Conservation (phyloP, 2,329 filamentous ascomycete species). For the Nemania serpens region DNA sequence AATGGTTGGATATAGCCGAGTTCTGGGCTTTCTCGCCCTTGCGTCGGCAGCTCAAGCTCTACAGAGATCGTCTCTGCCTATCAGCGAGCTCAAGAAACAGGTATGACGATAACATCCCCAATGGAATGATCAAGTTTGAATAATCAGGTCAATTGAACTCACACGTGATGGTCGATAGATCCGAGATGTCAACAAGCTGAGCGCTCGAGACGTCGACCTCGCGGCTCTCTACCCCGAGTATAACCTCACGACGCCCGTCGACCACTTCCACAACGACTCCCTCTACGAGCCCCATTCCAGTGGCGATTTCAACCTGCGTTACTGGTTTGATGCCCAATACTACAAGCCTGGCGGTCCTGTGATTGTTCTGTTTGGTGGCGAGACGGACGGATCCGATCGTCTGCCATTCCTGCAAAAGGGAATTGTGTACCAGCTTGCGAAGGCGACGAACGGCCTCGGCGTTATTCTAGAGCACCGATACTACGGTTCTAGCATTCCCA, state of each 20-base stretch:
- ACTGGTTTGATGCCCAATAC: constrained; percentile 80
- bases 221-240: constrained; percentile 44
- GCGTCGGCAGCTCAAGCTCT: constrained; percentile 33
- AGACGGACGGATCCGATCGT: constrained; percentile 66
- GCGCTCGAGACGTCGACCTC: constrained; percentile 27
- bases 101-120: constrained; percentile 20
- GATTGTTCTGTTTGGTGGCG: constrained; percentile 75
- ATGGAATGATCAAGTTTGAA: not conserved
- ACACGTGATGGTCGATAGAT: constrained; percentile 28
- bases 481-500: constrained; percentile 78
- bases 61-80: constrained; percentile 35
- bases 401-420: constrained; percentile 78
- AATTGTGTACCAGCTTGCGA: constrained; percentile 70
- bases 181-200: constrained; percentile 19
- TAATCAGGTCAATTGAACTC: not conserved
- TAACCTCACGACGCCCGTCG: constrained; percentile 60
- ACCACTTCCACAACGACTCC: constrained; percentile 83
- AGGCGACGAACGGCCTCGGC: constrained; percentile 74
- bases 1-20: constrained; percentile 27
- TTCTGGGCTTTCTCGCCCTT: constrained; percentile 31
- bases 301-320: constrained; percentile 71
- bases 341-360: constrained; percentile 81
- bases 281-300: constrained; percentile 77
- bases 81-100: constrained; percentile 40
- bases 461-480: constrained; percentile 88